Evolutionary conservation across 129 eudicot genomes (phyloP), one percentile per base, ranked within the genome.

Genomic region (Centaurea solstitialis): DNA sequence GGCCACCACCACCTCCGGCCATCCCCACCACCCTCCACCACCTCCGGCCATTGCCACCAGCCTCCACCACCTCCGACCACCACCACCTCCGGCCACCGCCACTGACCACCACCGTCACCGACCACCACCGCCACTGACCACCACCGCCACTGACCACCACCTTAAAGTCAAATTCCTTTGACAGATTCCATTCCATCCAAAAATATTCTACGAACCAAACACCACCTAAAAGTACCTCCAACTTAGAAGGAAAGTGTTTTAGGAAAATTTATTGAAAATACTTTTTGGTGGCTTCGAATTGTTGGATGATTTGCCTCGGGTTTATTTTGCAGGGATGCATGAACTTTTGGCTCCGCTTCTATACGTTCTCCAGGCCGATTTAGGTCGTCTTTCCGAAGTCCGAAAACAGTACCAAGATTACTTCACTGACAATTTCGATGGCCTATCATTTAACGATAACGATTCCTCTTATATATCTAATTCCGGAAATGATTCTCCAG

Each of bases 331-430:
- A 96, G 99, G 99, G 76, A 96, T 96, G 99, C 99, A 96, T 77
- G 99, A 96, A 80, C 93, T 96, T 68, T 79, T 96, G 77, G 99
- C 99, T 79, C 99, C 99, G 6, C 80, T 96, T 47, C 67, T 96
- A 45, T 96, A 89, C 69, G 99, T 96, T 35, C 95, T 96, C 24
- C 99, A 96, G 73, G 87, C 89, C 53, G 99, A 96, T 81, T 76
- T 93, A 78, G 88, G 86, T 70, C 90, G 86, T 40, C 90, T 93
- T 69, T 86, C 80, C 73, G 87, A 96, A 87, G 96, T 93, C 76
- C 89, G 94, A 33, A 90, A 87, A 68, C 75, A 18, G n/a, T 79
- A 88, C 80, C 97, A 88, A 82, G 97, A 96, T 86, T 89, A 89
- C 80, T 96, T 96, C 81, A 88, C 89, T 5, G 99, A 96, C 86